A percentile compares a stretch with the other conserved stretches of the same genome.
Conservation (phyloP, 2,329 filamentous ascomycete species). For the Curvularia sp. region DNA sequence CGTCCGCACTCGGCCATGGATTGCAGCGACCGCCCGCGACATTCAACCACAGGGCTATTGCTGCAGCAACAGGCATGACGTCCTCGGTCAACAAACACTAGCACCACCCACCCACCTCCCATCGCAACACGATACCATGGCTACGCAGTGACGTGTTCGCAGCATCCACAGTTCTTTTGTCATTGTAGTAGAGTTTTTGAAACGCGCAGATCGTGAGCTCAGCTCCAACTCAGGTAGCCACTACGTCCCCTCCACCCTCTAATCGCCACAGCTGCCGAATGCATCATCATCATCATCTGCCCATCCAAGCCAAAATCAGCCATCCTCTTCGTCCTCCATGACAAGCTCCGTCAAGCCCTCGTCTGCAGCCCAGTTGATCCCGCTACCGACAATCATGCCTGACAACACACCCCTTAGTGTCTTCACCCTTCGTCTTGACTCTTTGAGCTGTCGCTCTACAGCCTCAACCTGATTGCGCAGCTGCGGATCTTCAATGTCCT, state of each 20-base stretch:
- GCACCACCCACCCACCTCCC: neutral
- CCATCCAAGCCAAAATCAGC: slow-evolving; percentile 17
- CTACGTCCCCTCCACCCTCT: neutral
- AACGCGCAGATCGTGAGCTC: neutral
- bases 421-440: slow-evolving; percentile 71
- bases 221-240: neutral
- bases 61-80: slow-evolving; percentile 21
- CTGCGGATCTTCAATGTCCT: slow-evolving; percentile 62
- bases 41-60: slow-evolving; percentile 8
- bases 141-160: neutral
- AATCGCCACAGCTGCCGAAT: neutral
- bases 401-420: slow-evolving; percentile 80
- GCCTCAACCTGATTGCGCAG: slow-evolving; percentile 63
- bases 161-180: neutral
- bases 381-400: slow-evolving; percentile 79
- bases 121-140: neutral
- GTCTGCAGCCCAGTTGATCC: slow-evolving; percentile 80
- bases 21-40: slow-evolving; percentile 2
- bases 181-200: neutral
- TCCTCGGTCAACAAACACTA: slow-evolving; percentile 22
- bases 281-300: neutral
- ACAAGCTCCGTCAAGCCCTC: slow-evolving; percentile 72
- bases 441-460: slow-evolving; percentile 66
- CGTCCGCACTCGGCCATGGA: neutral
- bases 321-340: slow-evolving; percentile 66